A percentile compares a stretch with the other conserved stretches of the same genome.
These are phyloP conservation scores for Populus ilicifolia DNA, from an alignment of 345 rosid species.

Conservation along the genomic window DNA sequence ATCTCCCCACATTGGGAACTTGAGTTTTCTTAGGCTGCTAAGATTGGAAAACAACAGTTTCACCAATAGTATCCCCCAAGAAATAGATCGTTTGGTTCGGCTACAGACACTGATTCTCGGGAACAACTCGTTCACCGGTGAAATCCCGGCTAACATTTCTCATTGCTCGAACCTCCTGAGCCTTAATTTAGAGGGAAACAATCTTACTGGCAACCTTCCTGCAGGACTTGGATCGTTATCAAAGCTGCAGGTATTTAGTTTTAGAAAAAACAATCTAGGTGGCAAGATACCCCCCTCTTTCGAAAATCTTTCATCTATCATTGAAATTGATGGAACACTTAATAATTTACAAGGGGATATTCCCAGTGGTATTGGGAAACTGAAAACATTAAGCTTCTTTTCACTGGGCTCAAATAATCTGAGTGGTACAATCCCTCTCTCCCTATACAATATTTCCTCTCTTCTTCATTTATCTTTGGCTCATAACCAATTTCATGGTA, in stretches of 20 bases:
- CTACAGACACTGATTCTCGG: neutral
- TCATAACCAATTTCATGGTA: slow-evolving; percentile 6
- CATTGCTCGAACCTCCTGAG: slow-evolving; percentile 18
- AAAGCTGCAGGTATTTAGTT: no score
- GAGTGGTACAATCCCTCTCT: neutral
- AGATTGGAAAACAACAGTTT: slow-evolving; percentile 10
- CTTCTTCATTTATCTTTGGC: neutral
- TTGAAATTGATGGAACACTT: neutral
- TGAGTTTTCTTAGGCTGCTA: slow-evolving; percentile 3
- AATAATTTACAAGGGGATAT: slow-evolving; percentile 1
- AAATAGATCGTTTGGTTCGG: slow-evolving; percentile 10
- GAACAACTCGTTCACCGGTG: neutral
- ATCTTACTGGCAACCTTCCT: neutral
- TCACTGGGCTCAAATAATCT: neutral
- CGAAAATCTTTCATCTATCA: slow-evolving; percentile 19
- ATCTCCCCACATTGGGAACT: slow-evolving; percentile 9
- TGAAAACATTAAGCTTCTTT: slow-evolving; percentile 11
- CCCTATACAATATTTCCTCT: no score
- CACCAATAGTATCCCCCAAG: neutral
- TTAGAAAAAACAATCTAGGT: no score
- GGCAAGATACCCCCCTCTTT: neutral
- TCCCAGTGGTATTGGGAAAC: slow-evolving; percentile 25
- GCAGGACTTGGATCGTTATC: no score
- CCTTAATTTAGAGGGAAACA: slow-evolving; percentile 18
- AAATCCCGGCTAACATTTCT: slow-evolving; percentile 22